These are phyloP conservation scores for Pestalotiopsis sp. DNA, from an alignment of 2,329 filamentous ascomycete genomes.

Conservation along the genomic window DNA sequence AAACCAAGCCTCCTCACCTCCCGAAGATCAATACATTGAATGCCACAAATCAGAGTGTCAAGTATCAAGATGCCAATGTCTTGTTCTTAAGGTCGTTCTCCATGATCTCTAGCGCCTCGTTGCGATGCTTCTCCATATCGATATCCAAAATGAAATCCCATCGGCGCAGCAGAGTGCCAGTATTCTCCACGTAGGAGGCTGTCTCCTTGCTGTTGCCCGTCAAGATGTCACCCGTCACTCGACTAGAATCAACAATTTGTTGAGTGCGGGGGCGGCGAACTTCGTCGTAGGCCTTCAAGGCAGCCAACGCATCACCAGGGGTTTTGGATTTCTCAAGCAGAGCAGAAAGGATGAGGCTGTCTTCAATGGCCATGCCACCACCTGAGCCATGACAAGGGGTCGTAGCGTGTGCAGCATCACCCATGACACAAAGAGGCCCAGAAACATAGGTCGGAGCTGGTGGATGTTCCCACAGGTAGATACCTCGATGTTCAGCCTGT, in stretches of 20 bases:
- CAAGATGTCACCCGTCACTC: neutral
- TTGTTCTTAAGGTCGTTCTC: neutral
- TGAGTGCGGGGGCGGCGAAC: conserved; percentile 1
- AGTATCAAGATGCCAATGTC: no score
- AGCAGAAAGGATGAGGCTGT: conserved; percentile 14
- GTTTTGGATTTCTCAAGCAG: conserved; percentile 19
- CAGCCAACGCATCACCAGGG: conserved; percentile 15
- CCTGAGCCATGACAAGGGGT: conserved; percentile 9
- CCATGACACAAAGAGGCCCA: neutral
- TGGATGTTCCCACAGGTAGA: conserved; percentile 28
- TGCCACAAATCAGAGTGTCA: no score
- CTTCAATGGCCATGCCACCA: conserved; percentile 11
- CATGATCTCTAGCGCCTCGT: neutral
- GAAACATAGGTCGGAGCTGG: conserved; percentile 1
- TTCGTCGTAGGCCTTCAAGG: neutral
- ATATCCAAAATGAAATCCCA: conserved; percentile 11
- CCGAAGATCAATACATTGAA: no score
- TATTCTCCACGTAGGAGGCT: neutral
- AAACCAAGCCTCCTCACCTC: no score
- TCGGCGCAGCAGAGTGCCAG: neutral
- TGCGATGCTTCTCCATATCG: conserved; percentile 1
- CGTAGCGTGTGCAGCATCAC: conserved; percentile 12
- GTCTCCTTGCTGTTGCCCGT: conserved; percentile 4
- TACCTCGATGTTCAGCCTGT: conserved; percentile 19
- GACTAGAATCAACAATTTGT: neutral